Evolutionary conservation across 306 rosid species (phyloP), one percentile per base, ranked within the genome.

Genomic region (Elaeagnus macrophylla): DNA sequence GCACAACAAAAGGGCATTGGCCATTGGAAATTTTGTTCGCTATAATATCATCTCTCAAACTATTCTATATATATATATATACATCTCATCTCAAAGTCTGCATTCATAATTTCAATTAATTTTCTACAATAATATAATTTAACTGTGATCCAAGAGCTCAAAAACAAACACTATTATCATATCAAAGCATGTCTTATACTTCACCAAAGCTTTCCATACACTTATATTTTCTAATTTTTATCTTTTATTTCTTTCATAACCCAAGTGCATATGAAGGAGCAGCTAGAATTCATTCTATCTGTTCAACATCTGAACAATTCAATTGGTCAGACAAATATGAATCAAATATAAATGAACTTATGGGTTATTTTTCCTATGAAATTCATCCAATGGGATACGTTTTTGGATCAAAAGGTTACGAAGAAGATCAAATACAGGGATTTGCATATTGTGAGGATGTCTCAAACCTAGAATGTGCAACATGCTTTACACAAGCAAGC

Each of bases 391-490:
- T 58, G 0, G 78, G 76, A 37, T 79, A 75, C 37, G 67, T 53
- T 0, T 12, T 8, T 0, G 51, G 42, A 25, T 67, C 84, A 19
- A 11, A 12, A 0, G 67, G 76, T 8, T 60, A 41, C 12, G 7
- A 32, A 53, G 48, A 39, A 48, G 39, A 42, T 61, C 54, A 39
- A 20, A 37, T 51, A 16, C 53, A 67, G 8, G 82, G 82, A 1
- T 68, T 76, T 0, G 70, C 68, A 8, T 76, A 75, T 3, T 79
- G 85, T 10, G 60, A 75, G 0, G 75, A 72, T 8, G 77, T 70
- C 12, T 76, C 82, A 0, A 0, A 69, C 43, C 39, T 46, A 0
- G 79, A 80, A 12, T 69, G 85, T 66, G 57, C 50, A 44, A 52
- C 64, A 0, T 68, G 78, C 48, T 59, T 77, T 16, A 32, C 12